Evolutionary conservation across 176 grass and related monocot genomes (phyloP), one percentile per base, ranked within the genome.

Genomic region (Cenchrus americanus): DNA sequence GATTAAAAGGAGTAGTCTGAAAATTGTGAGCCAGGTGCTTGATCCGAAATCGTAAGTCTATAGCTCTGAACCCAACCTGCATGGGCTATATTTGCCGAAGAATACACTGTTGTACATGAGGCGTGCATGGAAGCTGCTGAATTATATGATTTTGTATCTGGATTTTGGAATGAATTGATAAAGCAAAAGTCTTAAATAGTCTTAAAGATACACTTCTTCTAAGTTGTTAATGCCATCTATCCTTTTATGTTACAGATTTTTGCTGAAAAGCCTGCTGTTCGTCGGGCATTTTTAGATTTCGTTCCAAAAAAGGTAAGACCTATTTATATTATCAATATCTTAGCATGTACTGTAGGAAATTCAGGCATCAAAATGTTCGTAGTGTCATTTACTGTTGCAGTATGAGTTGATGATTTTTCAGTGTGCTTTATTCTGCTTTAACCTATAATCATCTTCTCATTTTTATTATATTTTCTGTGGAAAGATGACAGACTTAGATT

Each of bases 211-310:
- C 82, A 82, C 2, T 71, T 81, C 3, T 18, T 77, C 26, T 49
- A 80, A 71, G 22, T 61, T 81, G 8, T 32, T 32, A 78, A 64
- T 0, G 18, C 3, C 11, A 57, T 80, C 19, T 76, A 59, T 71
- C 89, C 22, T 62, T 58, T n/a, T n/a, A 17, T 76, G 68, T 84
- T 87, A 54, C 89, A 98, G 96, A 98, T 95, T 88, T 98, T 98
- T 89, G 87, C 96, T 55, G 96, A 98, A 91, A 98, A 98, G 46
- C 96, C 96, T 84, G 93, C 96, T 71, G 93, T 98, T 48, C 96
- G 91, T 88, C 81, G 93, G 58, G 96, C 96, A 77, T 98, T 92
- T 95, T 87, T 98, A 60, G 78, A 93, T 83, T 91, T 73, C 50
- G 96, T 98, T 78, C 96, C 93, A 17, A 90, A 75, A 62, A 98